Base-by-base conservation (phyloP, 2,329 filamentous ascomycete genomes). In the Penicillium sp. region DNA sequence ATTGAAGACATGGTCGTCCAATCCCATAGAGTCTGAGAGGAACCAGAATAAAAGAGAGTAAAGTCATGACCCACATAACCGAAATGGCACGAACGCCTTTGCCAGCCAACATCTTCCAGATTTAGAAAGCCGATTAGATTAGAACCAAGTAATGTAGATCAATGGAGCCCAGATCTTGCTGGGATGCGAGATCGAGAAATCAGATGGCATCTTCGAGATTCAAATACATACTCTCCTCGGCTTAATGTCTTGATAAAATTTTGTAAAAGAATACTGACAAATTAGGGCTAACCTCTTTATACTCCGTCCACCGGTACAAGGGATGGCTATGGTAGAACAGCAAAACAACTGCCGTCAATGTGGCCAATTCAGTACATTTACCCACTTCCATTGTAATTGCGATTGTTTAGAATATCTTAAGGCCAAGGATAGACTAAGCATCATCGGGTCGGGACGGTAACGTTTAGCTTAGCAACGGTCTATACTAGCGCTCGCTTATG, bases 51-150 rank as follows among this genome's bases (percentile, higher is more conserved):
- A 67, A 57, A 6, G 66, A 62, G 10, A 69, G 25, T 5, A 53
- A 42, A 11, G 58, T 59, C 53, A 69, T 56, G 7, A 54, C 46
- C 67, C 67, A 69, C 47, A 69, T 62, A 2, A 67, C 63, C 22
- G 58, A 53, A 17, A 67, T 9, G 42, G 57, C 47, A 49, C 54
- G 57, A 44, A 50, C 3, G 26, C 60, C 61, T 57, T 64, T 48
- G 3, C 56, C 59, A 19, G 48, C 45, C 30, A 60, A 25, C 55
- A 61, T 62, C 51, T 48, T 55, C 12, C 12, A 53, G n/a, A n/a
- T 31, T 16, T 8, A 17, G 35, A 17, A 17, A 37, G 35, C n/a
- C 9, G 5, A n/a, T 37, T 37, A 37, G 6, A 37, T 37, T 17
- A 37, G 35, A 35, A 31, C 12, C 1, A n/a, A 35, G 7, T n/a